A percentile compares a stretch with the other conserved stretches of the same genome.
These are phyloP conservation scores for Ascoidea tarda DNA, from an alignment of 805 yeast genomes.

Conservation along the genomic window DNA sequence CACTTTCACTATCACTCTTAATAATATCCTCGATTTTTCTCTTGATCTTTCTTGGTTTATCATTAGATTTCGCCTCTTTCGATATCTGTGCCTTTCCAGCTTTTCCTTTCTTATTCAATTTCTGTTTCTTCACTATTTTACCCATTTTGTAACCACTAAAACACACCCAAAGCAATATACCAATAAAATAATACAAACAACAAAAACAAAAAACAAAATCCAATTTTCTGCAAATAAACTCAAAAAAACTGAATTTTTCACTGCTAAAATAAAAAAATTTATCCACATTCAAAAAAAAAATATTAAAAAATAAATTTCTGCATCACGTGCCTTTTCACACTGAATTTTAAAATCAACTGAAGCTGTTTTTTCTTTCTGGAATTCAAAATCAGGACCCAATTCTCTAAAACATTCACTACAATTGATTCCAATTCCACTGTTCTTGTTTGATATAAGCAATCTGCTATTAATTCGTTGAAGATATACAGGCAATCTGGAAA, in stretches of 20 bases:
- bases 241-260: not conserved
- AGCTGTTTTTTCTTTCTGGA: not conserved
- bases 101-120: constrained; percentile 6
- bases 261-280: not conserved
- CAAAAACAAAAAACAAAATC: not conserved
- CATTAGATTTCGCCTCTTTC: not conserved
- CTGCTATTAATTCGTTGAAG: not conserved
- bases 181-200: not conserved
- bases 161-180: not conserved
- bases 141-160: constrained; percentile 7
- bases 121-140: constrained; percentile 1
- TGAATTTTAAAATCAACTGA: not conserved
- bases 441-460: constrained; percentile 3
- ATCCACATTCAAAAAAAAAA: not conserved
- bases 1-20: no score
- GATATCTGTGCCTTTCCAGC: not conserved
- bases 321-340: not conserved
- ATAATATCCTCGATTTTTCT: no score
- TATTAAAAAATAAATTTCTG: not conserved
- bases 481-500: no score
- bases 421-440: not conserved
- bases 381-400: not conserved
- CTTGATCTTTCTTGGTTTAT: no score
- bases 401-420: not conserved
- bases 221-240: not conserved